Percentiles rank a stretch among this genome's conserved stretches.
Conservation (phyloP, 305 asterid species). For the Fraxinus paxiana region DNA sequence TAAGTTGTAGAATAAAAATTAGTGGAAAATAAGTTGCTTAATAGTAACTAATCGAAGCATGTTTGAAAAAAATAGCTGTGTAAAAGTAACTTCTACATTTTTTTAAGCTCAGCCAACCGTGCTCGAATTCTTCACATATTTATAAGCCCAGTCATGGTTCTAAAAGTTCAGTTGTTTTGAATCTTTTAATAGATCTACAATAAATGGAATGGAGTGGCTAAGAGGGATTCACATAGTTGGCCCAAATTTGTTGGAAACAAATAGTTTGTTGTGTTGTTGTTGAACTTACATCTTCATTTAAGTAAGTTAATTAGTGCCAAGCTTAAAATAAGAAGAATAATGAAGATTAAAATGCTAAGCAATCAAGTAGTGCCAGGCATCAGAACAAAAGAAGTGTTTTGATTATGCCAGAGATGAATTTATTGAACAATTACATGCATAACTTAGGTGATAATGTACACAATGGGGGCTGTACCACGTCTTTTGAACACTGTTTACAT, state of each 20-base stretch:
- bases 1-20: neutral
- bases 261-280: neutral
- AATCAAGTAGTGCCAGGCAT: neutral
- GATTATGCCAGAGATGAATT: neutral
- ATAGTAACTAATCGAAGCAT: neutral
- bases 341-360: neutral
- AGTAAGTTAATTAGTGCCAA: neutral
- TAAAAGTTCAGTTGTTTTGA: neutral
- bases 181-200: neutral
- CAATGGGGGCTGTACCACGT: neutral
- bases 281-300: neutral
- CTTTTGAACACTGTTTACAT: neutral
- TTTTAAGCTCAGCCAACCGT: neutral
- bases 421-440: neutral
- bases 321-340: neutral
- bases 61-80: neutral
- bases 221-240: neutral
- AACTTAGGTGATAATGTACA: neutral
- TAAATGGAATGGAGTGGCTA: neutral
- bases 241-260: neutral
- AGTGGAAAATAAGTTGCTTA: neutral
- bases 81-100: neutral
- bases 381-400: neutral
- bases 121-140: neutral
- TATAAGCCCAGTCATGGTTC: neutral